Conservation (phyloP, 2,329 filamentous ascomycete species). For the Chaetomium globosum region DNA sequence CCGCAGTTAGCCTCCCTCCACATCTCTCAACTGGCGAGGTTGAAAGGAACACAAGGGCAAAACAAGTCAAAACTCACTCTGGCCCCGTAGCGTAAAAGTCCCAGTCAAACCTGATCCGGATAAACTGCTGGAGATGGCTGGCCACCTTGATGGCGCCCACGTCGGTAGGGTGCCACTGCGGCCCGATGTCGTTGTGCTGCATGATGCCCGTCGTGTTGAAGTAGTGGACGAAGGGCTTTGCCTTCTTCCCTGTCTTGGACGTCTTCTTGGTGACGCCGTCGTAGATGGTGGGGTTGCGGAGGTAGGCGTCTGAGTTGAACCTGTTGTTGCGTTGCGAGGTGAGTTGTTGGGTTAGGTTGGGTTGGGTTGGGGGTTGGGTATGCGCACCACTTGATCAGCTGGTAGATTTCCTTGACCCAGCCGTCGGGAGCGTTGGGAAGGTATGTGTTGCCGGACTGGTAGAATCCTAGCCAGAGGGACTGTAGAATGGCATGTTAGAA, state of each 20-base stretch:
- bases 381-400: conserved; percentile 50
- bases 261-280: conserved; percentile 47
- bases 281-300: conserved; percentile 46
- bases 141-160: conserved; percentile 64
- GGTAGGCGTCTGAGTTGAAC: conserved; percentile 53
- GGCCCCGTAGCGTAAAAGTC: conserved; percentile 57
- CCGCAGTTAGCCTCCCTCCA: not conserved
- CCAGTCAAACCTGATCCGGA: conserved; percentile 59
- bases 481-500: conserved; percentile 31
- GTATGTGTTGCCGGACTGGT: conserved; percentile 54
- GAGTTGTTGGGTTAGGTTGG: not conserved
- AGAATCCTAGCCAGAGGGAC: conserved; percentile 60
- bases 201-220: conserved; percentile 64
- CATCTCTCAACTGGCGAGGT: not conserved
- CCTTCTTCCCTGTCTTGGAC: conserved; percentile 38
- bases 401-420: conserved; percentile 54
- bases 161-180: conserved; percentile 62
- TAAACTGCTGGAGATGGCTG: conserved; percentile 61
- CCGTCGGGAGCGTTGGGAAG: conserved; percentile 45
- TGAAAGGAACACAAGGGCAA: not conserved
- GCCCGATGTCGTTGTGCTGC: conserved; percentile 63
- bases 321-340: not conserved
- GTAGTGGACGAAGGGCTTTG: conserved; percentile 58
- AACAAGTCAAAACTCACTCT: conserved; percentile 47
- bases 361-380: too few species aligned